phyloP scores from a whole-genome alignment of 2,329 filamentous ascomycete genomes.

The Sporothrix brunneoviolacea region DNA sequence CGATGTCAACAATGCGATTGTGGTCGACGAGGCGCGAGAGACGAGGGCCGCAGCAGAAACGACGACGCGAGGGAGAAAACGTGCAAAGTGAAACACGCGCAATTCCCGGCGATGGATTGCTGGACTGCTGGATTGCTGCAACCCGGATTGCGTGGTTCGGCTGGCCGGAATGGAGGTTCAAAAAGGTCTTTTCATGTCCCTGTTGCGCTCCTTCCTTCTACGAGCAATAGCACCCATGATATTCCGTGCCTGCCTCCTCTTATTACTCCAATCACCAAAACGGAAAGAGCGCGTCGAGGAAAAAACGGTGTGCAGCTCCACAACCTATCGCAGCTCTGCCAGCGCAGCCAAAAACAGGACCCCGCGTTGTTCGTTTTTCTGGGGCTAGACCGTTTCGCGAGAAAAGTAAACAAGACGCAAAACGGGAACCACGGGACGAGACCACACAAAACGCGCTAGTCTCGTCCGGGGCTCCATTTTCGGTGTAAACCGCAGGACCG shows the following conservation, averaged over 20 bases:
- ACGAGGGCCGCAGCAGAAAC: too few relatives aligned
- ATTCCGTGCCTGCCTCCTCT: too few relatives aligned
- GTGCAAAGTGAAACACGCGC: neutral
- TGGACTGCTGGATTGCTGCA: too few relatives aligned
- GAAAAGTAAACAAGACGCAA: conserved; percentile 15
- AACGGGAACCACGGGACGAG: neutral
- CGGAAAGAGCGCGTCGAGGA: conserved; percentile 13
- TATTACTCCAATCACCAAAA: too few relatives aligned
- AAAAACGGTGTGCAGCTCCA: neutral
- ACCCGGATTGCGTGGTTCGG: too few relatives aligned
- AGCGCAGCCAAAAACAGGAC: neutral
- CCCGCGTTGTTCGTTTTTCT: neutral
- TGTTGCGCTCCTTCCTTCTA: too few relatives aligned
- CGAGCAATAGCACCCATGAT: too few relatives aligned
- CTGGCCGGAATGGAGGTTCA: conserved; percentile 1
- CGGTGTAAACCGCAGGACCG: neutral
- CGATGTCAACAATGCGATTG: conserved; percentile 2
- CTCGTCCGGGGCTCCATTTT: neutral
- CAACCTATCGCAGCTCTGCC: conserved; percentile 2
- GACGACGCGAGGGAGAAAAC: neutral
- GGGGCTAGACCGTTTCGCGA: conserved; percentile 4
- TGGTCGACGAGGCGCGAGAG: neutral
- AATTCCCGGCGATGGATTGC: neutral
- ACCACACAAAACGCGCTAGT: conserved; percentile 1
- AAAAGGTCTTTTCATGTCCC: neutral